phyloP scores from a whole-genome alignment of 345 rosid genomes.

The Pugionium dolabratum region DNA sequence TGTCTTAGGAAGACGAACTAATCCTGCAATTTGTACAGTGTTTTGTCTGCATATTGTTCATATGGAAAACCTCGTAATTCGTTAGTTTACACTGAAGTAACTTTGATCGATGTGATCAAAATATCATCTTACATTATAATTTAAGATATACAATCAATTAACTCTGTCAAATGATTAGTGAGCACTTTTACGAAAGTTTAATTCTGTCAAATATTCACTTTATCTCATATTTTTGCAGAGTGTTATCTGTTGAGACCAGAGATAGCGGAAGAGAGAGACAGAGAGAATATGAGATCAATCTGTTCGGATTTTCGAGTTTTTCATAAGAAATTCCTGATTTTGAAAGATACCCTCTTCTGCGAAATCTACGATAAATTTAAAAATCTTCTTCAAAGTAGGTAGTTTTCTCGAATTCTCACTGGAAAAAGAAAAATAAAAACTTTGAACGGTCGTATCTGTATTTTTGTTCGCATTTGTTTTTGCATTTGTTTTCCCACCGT shows the following conservation, averaged over 20 bases:
- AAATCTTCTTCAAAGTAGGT: constrained; percentile 9
- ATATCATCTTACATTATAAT: too few species aligned
- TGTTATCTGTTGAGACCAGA: not conserved
- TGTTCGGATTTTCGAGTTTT: not conserved
- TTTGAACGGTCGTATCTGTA: constrained; percentile 13
- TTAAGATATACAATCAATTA: too few species aligned
- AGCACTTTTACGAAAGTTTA: too few species aligned
- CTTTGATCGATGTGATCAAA: too few species aligned
- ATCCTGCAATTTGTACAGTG: too few species aligned
- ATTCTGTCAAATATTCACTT: too few species aligned
- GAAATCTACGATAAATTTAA: not conserved
- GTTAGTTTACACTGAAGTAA: too few species aligned
- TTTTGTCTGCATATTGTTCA: too few species aligned
- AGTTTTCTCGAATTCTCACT: constrained; percentile 25
- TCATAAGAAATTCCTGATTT: not conserved
- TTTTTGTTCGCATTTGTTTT: not conserved
- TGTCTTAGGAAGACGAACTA: too few species aligned
- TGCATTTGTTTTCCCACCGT: constrained; percentile 13
- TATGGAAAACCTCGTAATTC: too few species aligned
- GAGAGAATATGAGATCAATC: not conserved
- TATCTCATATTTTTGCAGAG: too few species aligned
- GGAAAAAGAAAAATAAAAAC: not conserved
- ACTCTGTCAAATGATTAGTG: too few species aligned
- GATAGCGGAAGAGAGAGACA: not conserved
- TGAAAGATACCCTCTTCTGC: not conserved